These are phyloP conservation scores for Dendrostoma leiphaemia DNA, from an alignment of 2,329 filamentous ascomycete species.

Conservation along the genomic window DNA sequence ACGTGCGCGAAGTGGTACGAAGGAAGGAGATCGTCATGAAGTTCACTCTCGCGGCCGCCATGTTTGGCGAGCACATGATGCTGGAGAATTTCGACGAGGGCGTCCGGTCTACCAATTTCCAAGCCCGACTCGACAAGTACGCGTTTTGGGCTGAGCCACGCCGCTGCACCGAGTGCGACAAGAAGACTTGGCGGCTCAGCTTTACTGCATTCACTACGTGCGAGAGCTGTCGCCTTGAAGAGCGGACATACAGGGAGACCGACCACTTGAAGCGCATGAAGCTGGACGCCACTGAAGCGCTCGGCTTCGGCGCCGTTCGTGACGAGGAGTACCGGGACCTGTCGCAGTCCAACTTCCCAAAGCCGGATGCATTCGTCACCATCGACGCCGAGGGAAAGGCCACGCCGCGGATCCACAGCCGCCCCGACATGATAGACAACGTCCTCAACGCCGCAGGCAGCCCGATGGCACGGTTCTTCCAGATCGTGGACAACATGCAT, in stretches of 20 bases:
- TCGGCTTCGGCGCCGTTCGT: not conserved
- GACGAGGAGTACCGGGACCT: not conserved
- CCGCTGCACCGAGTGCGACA: not conserved
- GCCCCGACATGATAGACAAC: not conserved
- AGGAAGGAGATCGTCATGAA: not conserved
- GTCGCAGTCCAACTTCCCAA: slow-evolving; percentile 1
- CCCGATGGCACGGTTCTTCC: not conserved
- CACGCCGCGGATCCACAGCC: not conserved
- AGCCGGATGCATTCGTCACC: not conserved
- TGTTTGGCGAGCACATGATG: slow-evolving; percentile 5
- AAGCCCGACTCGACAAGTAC: not conserved
- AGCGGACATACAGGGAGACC: not conserved
- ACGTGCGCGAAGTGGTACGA: not conserved
- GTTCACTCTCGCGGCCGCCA: slow-evolving; percentile 4
- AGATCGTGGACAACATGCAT: not conserved
- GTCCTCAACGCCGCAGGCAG: not conserved
- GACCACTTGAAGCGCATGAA: slow-evolving; percentile 4
- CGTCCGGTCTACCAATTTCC: not conserved
- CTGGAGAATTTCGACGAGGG: slow-evolving; percentile 11
- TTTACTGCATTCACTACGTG: slow-evolving; percentile 2
- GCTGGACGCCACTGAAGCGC: not conserved
- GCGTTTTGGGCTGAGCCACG: not conserved
- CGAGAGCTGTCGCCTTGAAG: slow-evolving; percentile 6
- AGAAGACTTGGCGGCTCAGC: not conserved
- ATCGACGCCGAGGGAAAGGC: not conserved